Conservation (phyloP, 805 yeast species). For the Spathaspora passalidarum region DNA sequence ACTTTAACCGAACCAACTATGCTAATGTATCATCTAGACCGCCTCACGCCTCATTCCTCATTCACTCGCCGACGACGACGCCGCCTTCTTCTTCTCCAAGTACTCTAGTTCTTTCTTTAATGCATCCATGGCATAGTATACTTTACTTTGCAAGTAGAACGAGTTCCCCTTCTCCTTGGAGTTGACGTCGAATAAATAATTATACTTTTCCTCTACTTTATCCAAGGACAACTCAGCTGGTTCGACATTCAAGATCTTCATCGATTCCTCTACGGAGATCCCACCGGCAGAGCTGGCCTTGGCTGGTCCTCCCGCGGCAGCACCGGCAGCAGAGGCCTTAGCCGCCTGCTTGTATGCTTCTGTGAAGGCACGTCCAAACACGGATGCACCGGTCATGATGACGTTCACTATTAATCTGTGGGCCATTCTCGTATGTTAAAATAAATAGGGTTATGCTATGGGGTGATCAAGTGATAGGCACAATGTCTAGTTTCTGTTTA, state of each 20-base stretch:
- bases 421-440: too few species aligned
- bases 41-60: background rate
- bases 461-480: too few species aligned
- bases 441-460: too few species aligned
- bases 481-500: background rate
- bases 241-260: constrained; percentile 84
- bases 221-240: constrained; percentile 50
- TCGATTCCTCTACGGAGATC: constrained; percentile 82
- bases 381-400: constrained; percentile 90
- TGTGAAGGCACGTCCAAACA: constrained; percentile 93
- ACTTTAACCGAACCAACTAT: too few species aligned
- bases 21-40: background rate
- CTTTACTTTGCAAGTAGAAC: constrained; percentile 89
- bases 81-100: constrained; percentile 31
- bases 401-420: constrained; percentile 89
- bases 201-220: constrained; percentile 66
- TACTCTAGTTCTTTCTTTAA: constrained; percentile 73
- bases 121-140: constrained; percentile 91
- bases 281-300: constrained; percentile 66
- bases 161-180: constrained; percentile 95
- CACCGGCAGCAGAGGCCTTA: constrained; percentile 78
- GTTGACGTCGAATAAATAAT: constrained; percentile 82
- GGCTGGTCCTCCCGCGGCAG: constrained; percentile 38
- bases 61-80: background rate
- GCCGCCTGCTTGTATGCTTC: constrained; percentile 98